Evolutionary conservation across 2,329 filamentous ascomycete species (phyloP).

Genomic region (Zymoseptoria brevis): DNA sequence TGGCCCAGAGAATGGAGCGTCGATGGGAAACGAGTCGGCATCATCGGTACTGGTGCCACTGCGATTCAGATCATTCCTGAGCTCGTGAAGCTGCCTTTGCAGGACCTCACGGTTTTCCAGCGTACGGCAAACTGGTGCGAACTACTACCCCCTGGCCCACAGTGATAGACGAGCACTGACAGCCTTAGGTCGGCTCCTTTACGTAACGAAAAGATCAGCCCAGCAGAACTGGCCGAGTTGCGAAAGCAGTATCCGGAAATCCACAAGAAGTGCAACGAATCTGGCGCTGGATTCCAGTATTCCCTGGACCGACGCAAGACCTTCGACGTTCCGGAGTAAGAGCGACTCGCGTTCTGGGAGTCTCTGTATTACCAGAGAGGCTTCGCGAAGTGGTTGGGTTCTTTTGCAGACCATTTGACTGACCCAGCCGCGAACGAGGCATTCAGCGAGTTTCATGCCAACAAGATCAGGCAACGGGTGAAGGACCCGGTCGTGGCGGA

Average conservation of each 20-base stretch:
- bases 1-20: conserved; percentile 31
- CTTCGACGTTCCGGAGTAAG: conserved; percentile 35
- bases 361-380: conserved; percentile 32
- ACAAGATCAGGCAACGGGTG: conserved; percentile 38
- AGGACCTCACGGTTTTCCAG: conserved; percentile 52
- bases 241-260: conserved; percentile 22
- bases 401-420: conserved; percentile 32
- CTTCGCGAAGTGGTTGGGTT: conserved; percentile 35
- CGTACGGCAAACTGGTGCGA: conserved; percentile 51
- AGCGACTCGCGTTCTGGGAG: conserved; percentile 37
- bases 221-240: conserved; percentile 19
- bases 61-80: conserved; percentile 33
- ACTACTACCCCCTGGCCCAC: background rate
- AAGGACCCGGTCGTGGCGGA: conserved; percentile 38
- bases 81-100: conserved; percentile 21
- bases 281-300: conserved; percentile 28
- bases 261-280: conserved; percentile 32
- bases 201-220: conserved; percentile 18
- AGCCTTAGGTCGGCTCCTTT: conserved; percentile 17
- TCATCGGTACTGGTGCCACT: conserved; percentile 38
- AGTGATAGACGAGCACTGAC: background rate
- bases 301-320: conserved; percentile 35
- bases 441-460: conserved; percentile 39
- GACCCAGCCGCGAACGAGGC: conserved; percentile 32
- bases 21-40: conserved; percentile 30